A percentile compares a stretch with the other conserved stretches of the same genome.
phyloP scores from a whole-genome alignment of 768 basidiomycete species.

The Boletus sp. region DNA sequence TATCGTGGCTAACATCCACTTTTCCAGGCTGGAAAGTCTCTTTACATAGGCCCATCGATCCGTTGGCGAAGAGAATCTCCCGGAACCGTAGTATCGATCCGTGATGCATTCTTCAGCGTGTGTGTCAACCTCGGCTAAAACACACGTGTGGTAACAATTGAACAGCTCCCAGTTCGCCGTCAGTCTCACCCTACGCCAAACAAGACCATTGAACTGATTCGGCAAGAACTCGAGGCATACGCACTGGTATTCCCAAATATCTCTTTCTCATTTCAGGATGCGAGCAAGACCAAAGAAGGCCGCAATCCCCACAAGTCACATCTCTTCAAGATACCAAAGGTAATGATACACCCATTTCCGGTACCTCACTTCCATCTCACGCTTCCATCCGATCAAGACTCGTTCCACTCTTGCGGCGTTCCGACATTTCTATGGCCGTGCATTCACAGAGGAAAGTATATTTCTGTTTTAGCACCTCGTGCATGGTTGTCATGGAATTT shows the following conservation, averaged over 20 bases:
- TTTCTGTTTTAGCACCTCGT: slow-evolving; percentile 7
- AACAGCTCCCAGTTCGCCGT: slow-evolving; percentile 77
- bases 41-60: slow-evolving; percentile 71
- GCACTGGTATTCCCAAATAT: slow-evolving; percentile 72
- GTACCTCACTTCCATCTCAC: slow-evolving; percentile 9
- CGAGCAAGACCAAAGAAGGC: slow-evolving; percentile 35
- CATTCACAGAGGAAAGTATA: slow-evolving; percentile 59
- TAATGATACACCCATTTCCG: slow-evolving; percentile 31
- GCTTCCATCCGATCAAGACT: slow-evolving; percentile 46
- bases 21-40: slow-evolving; percentile 54
- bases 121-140: slow-evolving; percentile 21
- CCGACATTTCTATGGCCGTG: slow-evolving; percentile 68
- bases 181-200: slow-evolving; percentile 59
- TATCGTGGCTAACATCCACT: neutral
- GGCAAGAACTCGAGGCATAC: slow-evolving; percentile 67
- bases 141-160: slow-evolving; percentile 2
- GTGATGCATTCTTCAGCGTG: slow-evolving; percentile 90
- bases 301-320: slow-evolving; percentile 39
- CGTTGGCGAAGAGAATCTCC: slow-evolving; percentile 69
- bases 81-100: slow-evolving; percentile 80
- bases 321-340: slow-evolving; percentile 64
- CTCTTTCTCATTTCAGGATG: slow-evolving; percentile 63
- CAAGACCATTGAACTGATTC: slow-evolving; percentile 63
- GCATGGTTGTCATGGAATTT: slow-evolving; percentile 11
- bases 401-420: slow-evolving; percentile 63